Evolutionary conservation across 2,329 filamentous ascomycete genomes (phyloP).

Genomic region (Phyllosticta citriasiana): DNA sequence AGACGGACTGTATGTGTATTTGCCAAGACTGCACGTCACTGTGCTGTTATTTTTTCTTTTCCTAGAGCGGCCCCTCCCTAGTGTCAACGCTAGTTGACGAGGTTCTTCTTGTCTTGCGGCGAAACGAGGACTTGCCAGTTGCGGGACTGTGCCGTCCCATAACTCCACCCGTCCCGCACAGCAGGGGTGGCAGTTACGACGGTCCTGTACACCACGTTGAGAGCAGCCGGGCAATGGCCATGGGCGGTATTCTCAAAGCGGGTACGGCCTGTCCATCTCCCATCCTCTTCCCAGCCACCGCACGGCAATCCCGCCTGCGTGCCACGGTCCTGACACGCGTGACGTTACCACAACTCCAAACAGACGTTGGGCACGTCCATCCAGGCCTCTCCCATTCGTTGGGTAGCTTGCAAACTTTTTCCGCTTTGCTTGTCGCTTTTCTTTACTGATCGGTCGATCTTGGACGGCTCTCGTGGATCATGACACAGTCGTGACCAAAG

Average conservation of each 20-base stretch:
- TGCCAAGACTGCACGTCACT: not conserved
- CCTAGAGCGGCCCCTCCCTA: not conserved
- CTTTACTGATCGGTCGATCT: not conserved
- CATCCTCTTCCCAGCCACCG: not conserved
- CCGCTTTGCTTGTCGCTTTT: not conserved
- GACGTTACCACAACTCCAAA: not conserved
- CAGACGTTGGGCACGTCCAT: not conserved
- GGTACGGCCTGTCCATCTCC: not conserved
- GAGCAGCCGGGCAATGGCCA: not conserved
- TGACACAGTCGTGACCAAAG: not conserved
- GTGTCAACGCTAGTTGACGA: not conserved
- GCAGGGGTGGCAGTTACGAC: not conserved
- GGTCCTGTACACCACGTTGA: not conserved
- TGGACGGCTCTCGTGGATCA: not conserved
- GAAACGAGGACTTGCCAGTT: not conserved
- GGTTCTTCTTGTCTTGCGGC: not conserved
- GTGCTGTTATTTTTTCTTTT: not conserved
- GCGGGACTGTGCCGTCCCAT: not conserved
- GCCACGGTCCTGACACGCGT: not conserved
- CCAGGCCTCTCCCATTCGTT: not conserved
- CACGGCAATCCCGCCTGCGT: not conserved
- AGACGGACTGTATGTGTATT: not conserved
- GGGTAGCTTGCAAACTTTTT: not conserved
- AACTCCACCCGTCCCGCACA: not conserved
- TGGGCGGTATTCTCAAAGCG: not conserved